Evolutionary conservation across 371 early-diverging fungal species (phyloP), one percentile per base, ranked within the genome.

Genomic region (Phascolomyces articulosus): DNA sequence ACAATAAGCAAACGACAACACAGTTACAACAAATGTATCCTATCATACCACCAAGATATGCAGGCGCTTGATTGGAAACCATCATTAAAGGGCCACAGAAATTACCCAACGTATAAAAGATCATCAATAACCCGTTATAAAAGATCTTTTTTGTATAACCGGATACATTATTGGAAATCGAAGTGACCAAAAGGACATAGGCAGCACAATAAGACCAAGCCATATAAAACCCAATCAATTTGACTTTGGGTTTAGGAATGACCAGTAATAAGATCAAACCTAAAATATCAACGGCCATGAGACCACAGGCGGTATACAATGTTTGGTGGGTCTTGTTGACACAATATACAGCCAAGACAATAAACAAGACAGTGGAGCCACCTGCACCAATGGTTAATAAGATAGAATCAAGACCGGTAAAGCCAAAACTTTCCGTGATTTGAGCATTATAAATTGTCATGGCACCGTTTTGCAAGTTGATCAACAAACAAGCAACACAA

Each of bases 401-500:
- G 24, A 71, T 65, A 3, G 74, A 58, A 62, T 79, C 63, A 8
- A 71, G 34, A 21, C 68, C 66, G 6, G 69, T 66, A 51, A 75
- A 79, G 7, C 76, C 76, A 65, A 79, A 75, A 8, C 68, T 60
- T 47, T 69, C 60, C 21, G 69, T 68, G 61, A 79, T 56, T 38
- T 71, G 70, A 9, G 72, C 58, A 56, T 68, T 72, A 34, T 73
- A 79, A 10, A 65, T 73, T 26, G 72, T 72, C 67, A 72, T 67
- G 40, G 70, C 79, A 55, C 79, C 79, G 31, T 74, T 76, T 55
- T 71, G 74, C 24, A 79, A 47, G 40, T 72, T 74, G 49, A 76
- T 63, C n/a, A 76, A 55, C 26, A 79, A 38, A 40, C 69, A 69
- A 8, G 69, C 64, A 40, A 74, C 28, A 26, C 67, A 65, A 26